These are phyloP conservation scores for Sonneratia alba DNA, from an alignment of 345 rosid species.

Conservation along the genomic window DNA sequence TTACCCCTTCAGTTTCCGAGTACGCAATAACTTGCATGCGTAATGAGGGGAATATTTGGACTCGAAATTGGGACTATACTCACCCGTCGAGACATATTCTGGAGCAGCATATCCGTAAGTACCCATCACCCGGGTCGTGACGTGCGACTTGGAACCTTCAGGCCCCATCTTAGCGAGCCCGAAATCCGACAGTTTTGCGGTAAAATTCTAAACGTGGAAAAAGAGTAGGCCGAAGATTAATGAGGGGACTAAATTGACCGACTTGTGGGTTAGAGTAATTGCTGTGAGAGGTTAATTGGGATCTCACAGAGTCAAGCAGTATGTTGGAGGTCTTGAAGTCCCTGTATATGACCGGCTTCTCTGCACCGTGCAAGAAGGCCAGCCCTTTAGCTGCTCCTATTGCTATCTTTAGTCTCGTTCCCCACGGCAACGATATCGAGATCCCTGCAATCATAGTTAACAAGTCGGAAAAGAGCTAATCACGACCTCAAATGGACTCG, in stretches of 20 bases:
- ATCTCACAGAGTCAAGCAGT: constrained; percentile 64
- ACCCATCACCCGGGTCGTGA: constrained; percentile 93
- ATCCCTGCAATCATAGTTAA: constrained; percentile 31
- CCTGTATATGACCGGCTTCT: constrained; percentile 79
- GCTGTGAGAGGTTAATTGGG: too few relatives aligned
- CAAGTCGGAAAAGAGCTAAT: too few relatives aligned
- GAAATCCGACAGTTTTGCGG: constrained; percentile 78
- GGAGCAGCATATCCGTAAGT: constrained; percentile 96
- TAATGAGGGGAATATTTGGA: too few relatives aligned
- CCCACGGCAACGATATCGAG: constrained; percentile 71
- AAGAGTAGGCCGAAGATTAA: too few relatives aligned
- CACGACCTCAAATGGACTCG: too few relatives aligned
- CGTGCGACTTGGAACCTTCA: constrained; percentile 91
- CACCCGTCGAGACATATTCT: constrained; percentile 85
- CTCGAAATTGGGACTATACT: too few relatives aligned
- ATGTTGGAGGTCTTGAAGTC: constrained; percentile 93
- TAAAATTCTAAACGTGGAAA: constrained; percentile 44
- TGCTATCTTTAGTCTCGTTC: constrained; percentile 75
- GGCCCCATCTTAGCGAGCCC: constrained; percentile 96
- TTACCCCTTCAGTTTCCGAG: not conserved
- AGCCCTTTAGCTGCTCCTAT: constrained; percentile 85
- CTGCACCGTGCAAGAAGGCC: constrained; percentile 77
- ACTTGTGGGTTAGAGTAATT: too few relatives aligned
- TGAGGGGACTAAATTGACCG: too few relatives aligned
- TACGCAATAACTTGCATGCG: too few relatives aligned